A percentile compares a stretch with the other conserved stretches of the same genome.
Evolutionary conservation across 2,329 filamentous ascomycete genomes (phyloP).

Genomic region (Beauveria medogensis): DNA sequence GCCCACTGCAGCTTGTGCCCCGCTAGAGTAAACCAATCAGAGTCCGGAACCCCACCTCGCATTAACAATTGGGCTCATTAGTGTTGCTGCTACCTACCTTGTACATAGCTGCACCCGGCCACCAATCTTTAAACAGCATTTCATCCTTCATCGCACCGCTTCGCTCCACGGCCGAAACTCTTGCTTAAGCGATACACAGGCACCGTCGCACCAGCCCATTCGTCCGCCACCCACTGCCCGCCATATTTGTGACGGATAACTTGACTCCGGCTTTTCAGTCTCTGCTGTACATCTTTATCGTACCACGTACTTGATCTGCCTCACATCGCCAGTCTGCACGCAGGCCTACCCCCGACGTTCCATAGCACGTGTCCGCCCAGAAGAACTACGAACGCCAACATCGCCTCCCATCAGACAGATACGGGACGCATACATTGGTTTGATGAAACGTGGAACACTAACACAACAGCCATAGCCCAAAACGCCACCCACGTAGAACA

Average conservation of each 20-base stretch:
- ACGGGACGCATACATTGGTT: not conserved
- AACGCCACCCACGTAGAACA: constrained; percentile 7
- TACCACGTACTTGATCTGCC: not conserved
- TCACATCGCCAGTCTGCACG: not conserved
- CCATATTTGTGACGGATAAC: not conserved
- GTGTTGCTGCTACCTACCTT: not conserved
- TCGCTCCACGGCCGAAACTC: not conserved
- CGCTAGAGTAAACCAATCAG: not conserved
- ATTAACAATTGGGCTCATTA: constrained; percentile 4
- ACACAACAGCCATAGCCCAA: constrained; percentile 1
- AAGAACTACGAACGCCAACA: not conserved
- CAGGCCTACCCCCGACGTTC: not conserved
- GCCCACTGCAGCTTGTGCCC: not conserved
- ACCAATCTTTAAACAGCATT: constrained; percentile 4
- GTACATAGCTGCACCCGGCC: not conserved
- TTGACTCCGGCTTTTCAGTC: not conserved
- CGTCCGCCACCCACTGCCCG: not conserved
- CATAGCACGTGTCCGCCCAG: not conserved
- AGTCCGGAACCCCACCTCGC: not conserved
- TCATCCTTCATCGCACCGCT: not conserved
- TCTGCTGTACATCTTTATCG: not conserved
- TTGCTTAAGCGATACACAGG: not conserved
- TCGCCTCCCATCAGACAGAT: not conserved
- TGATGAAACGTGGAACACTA: constrained; percentile 2
- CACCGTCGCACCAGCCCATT: not conserved